Evolutionary conservation across 176 grass and related monocot genomes (phyloP), one percentile per base, ranked within the genome.

Genomic region (Chrysopogon serrulatus): DNA sequence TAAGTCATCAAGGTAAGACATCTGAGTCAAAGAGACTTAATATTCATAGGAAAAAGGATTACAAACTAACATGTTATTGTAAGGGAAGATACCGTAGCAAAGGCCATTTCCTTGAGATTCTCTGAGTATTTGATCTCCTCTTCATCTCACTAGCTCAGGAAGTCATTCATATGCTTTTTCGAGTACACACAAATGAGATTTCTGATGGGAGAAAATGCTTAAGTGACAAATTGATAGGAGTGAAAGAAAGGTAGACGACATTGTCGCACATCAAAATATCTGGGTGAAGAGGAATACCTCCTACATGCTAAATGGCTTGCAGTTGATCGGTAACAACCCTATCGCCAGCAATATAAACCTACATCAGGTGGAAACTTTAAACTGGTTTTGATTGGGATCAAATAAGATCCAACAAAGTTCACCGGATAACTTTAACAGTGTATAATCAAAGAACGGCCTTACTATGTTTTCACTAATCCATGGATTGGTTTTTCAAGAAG

Each of bases 241-340:
- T 77, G 40, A 24, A 69, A 40, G 14, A 70, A 86, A 82, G 41
- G 34, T n/a, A 76, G 54, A 59, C 15, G 13, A 83, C n/a, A 83
- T 57, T 60, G 53, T 66, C 31, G 19, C 31, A 80, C 60, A 68
- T 60, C 39, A 60, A 57, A 39, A 57, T 14, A 33, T 73, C 43
- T 16, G 30, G 81, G 40, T 80, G 62, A 79, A 83, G 70, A 77
- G 42, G 87, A 79, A 83, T 59, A 96, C 96, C 96, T 99, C 91
- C 96, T 93, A n/a, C 96, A 99, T 96, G 80, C 96, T 96, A 82
- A 96, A 99, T 54, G 96, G 96, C 74, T 99, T 99, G 87, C 93
- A 99, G 96, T 15, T 90, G 87, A 90, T 99, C 96, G 10, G 83
- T 94, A 63, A 96, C 5, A 86, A 99, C 96, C 79, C 96, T 96